Percentiles rank a stretch among this genome's conserved stretches.
These are phyloP conservation scores for Xylaria sp. DNA, from an alignment of 2,329 filamentous ascomycete genomes.

Conservation along the genomic window DNA sequence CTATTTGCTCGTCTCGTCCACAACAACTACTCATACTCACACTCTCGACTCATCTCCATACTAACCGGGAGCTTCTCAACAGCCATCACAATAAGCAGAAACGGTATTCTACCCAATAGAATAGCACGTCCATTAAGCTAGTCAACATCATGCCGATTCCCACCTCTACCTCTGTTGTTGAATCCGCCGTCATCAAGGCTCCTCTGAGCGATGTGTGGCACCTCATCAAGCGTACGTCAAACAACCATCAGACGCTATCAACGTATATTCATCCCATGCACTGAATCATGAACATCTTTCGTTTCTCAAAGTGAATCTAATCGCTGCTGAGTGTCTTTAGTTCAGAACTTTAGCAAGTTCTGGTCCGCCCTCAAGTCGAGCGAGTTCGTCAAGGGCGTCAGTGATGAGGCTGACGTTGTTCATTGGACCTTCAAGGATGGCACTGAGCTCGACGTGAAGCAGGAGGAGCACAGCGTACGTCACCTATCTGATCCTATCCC, in stretches of 20 bases:
- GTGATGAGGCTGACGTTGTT: slow-evolving; percentile 73
- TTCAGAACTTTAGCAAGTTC: slow-evolving; percentile 75
- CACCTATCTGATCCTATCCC: background rate
- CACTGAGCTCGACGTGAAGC: slow-evolving; percentile 75
- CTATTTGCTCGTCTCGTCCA: background rate
- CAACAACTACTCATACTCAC: background rate
- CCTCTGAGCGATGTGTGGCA: slow-evolving; percentile 76
- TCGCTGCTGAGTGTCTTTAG: slow-evolving; percentile 30
- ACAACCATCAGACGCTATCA: background rate
- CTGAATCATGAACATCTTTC: background rate
- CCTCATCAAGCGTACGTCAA: slow-evolving; percentile 69
- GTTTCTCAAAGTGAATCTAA: slow-evolving; percentile 1
- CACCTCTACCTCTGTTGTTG: slow-evolving; percentile 73
- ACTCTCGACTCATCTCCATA: slow-evolving; percentile 5
- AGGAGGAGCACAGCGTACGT: slow-evolving; percentile 77
- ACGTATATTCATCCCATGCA: background rate
- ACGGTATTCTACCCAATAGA: background rate
- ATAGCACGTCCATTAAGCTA: background rate
- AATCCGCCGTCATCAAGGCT: slow-evolving; percentile 75
- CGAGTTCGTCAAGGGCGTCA: slow-evolving; percentile 72
- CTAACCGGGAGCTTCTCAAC: background rate
- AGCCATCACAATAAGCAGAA: background rate
- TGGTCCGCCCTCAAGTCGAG: slow-evolving; percentile 71
- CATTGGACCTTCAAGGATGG: slow-evolving; percentile 79
- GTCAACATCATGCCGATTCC: slow-evolving; percentile 62